Base-by-base conservation (phyloP, 352 stramenopile genomes). In the Chrysophaeum taylorii region DNA sequence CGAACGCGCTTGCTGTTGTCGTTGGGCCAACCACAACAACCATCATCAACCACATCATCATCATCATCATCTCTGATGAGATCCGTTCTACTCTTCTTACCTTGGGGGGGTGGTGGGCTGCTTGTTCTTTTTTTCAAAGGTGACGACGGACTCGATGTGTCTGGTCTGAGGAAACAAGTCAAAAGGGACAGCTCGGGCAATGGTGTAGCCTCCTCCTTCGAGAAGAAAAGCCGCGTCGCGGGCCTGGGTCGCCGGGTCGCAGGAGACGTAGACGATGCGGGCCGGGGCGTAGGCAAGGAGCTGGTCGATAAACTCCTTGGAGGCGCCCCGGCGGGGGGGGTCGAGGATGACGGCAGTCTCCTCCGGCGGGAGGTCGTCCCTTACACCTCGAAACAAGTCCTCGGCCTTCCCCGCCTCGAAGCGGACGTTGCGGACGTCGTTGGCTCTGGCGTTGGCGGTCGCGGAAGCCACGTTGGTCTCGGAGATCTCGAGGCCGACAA, bases 131-230 rank as follows among this genome's bases (percentile, higher is more conserved):
- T 75, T 73, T 72, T 89, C 84, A 78, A 94, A 92, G 14, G 87
- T 80, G 60, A 88, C 83, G 9, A 92, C 75, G 61, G 83, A 89
- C 69, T 94, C 87, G 75, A 94, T 89, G 71, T 94, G 87, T 48
- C 86, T 80, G 12, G 87, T 94, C 78, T 92, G 82, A 50, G 87
- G 87, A 67, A 94, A 94, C 35, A 94, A 74, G 79, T 94, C 87
- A 74, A 92, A 91, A 1, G 87, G 87, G 71, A 85, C 77, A 48
- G 91, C 74, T 36, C 79, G 82, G 2, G 79, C 76, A 42, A 90
- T 82, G 41, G 79, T 70, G 75, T 92, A 94, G 33, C 81, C 84
- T 62, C 78, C 77, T 21, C 70, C 68, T 39, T 72, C 64, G 0
- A 92, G 74, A 18, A 94, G 76, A 31, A 74, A 71, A 64, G 87